Conservation (phyloP, 441 rosid genomes). For the Theobroma grandiflorum region DNA sequence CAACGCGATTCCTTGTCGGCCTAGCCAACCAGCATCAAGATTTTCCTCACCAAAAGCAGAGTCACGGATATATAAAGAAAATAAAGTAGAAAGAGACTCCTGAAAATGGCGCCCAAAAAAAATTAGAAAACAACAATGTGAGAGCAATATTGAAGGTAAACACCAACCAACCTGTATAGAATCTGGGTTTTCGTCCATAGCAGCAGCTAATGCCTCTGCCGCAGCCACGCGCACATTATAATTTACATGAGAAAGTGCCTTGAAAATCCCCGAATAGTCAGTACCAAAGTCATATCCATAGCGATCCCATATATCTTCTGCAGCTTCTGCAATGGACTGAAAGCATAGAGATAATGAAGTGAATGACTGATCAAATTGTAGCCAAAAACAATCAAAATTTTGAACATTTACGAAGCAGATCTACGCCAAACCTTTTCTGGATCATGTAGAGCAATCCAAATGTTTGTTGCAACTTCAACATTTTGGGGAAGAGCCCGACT, state of each 20-base stretch:
- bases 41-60: constrained; percentile 59
- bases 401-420: constrained; percentile 21
- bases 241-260: constrained; percentile 78
- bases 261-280: constrained; percentile 87
- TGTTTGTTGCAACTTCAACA: constrained; percentile 85
- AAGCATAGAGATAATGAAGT: constrained; percentile 28
- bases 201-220: constrained; percentile 98
- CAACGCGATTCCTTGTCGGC: constrained; percentile 96
- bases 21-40: constrained; percentile 90
- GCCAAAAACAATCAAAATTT: neutral
- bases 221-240: constrained; percentile 92
- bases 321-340: constrained; percentile 92
- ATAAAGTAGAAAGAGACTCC: constrained; percentile 92
- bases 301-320: constrained; percentile 98
- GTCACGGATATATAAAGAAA: constrained; percentile 92
- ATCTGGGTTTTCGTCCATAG: constrained; percentile 92
- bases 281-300: constrained; percentile 93
- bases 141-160: constrained; percentile 26
- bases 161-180: constrained; percentile 69
- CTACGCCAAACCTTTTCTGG: constrained; percentile 86
- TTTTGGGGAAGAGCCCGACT: constrained; percentile 73
- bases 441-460: constrained; percentile 99
- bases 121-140: constrained; percentile 35
- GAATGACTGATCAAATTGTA: constrained; percentile 22
- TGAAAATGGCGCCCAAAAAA: constrained; percentile 45